Evolutionary conservation across 345 rosid genomes (phyloP).

Genomic region (Reutealis trisperma): DNA sequence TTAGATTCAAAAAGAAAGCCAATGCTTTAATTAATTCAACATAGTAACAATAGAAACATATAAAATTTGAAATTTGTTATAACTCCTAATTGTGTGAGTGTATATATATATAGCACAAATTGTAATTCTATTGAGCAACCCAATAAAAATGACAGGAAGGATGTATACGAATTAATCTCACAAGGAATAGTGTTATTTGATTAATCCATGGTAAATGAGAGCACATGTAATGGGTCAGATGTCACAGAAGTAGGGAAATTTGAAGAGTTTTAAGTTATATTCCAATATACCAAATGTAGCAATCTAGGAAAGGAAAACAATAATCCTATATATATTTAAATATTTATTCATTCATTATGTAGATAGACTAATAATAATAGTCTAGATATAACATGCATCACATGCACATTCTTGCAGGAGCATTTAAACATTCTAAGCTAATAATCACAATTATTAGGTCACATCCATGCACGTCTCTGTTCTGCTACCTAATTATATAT

Average conservation of each 20-base stretch:
- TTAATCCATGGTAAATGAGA: background rate
- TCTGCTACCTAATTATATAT: conserved; percentile 11
- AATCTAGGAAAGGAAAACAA: conserved; percentile 20
- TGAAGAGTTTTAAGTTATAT: conserved; percentile 5
- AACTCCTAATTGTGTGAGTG: too few species aligned
- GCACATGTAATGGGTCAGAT: conserved; percentile 14
- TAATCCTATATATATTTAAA: background rate
- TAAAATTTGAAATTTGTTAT: too few species aligned
- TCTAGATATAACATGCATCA: conserved; percentile 6
- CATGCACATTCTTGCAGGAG: conserved; percentile 6
- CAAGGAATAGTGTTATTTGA: too few species aligned
- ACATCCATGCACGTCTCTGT: conserved; percentile 31
- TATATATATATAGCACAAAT: too few species aligned
- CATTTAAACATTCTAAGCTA: background rate
- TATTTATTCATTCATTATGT: background rate
- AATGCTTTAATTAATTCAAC: too few species aligned
- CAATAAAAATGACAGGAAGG: background rate
- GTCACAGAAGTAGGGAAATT: background rate
- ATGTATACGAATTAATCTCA: background rate
- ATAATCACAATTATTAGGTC: conserved; percentile 17
- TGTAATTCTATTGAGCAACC: background rate
- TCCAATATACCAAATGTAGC: conserved; percentile 10
- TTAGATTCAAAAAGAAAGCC: too few species aligned
- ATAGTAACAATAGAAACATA: too few species aligned
- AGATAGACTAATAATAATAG: background rate